These are phyloP conservation scores for Phialophora macrospora DNA, from an alignment of 2,329 filamentous ascomycete species.

Conservation along the genomic window DNA sequence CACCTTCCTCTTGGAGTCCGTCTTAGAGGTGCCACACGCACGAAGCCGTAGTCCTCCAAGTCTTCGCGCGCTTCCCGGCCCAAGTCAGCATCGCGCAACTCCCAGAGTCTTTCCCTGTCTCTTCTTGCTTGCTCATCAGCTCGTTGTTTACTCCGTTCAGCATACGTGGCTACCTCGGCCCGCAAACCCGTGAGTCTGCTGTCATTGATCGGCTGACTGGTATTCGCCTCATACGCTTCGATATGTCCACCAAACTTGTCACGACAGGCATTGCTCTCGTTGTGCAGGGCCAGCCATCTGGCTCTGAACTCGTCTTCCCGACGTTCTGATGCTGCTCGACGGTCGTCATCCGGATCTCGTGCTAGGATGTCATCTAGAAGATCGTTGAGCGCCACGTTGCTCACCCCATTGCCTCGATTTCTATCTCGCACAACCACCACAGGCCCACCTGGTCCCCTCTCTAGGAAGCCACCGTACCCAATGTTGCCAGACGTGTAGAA, in stretches of 20 bases:
- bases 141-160: slow-evolving; percentile 4
- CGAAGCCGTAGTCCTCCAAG: slow-evolving; percentile 10
- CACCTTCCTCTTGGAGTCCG: neutral
- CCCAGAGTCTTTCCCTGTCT: slow-evolving; percentile 2
- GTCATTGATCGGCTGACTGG: neutral
- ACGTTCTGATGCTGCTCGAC: slow-evolving; percentile 2
- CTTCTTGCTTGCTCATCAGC: slow-evolving; percentile 12
- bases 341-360: slow-evolving; percentile 20
- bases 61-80: slow-evolving; percentile 3
- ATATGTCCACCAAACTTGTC: slow-evolving; percentile 5
- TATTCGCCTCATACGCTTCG: neutral
- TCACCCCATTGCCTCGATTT: neutral
- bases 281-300: neutral
- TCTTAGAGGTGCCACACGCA: neutral
- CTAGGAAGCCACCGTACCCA: slow-evolving; percentile 16
- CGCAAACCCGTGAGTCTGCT: slow-evolving; percentile 5
- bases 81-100: slow-evolving; percentile 8
- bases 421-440: neutral
- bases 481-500: neutral
- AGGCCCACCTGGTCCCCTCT: slow-evolving; percentile 4
- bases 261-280: neutral
- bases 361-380: slow-evolving; percentile 15
- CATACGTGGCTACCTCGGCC: slow-evolving; percentile 5
- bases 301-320: neutral
- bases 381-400: slow-evolving; percentile 1